These are phyloP conservation scores for Dalbergia oliveri DNA, from an alignment of 306 rosid species.

Conservation along the genomic window DNA sequence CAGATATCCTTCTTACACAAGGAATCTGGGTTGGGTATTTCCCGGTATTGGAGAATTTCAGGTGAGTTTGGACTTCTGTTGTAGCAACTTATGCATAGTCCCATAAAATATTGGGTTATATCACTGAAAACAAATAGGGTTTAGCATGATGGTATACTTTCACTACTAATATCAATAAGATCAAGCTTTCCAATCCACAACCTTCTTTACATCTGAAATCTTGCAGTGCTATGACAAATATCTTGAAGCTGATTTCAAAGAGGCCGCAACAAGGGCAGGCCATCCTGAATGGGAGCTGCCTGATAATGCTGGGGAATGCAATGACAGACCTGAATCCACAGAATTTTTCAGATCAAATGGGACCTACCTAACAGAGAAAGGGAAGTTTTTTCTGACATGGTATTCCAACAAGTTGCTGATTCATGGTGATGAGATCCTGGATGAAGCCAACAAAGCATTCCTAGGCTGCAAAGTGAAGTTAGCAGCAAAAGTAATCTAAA, in stretches of 20 bases:
- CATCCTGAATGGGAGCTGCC: slow-evolving; percentile 92
- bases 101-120: neutral
- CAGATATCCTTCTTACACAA: slow-evolving; percentile 82
- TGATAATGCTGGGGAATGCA: slow-evolving; percentile 76
- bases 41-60: slow-evolving; percentile 98
- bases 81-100: neutral
- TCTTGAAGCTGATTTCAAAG: slow-evolving; percentile 77
- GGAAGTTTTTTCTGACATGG: slow-evolving; percentile 89
- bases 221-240: slow-evolving; percentile 89
- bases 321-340: slow-evolving; percentile 75
- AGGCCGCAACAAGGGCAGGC: slow-evolving; percentile 65
- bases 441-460: slow-evolving; percentile 82
- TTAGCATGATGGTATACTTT: neutral
- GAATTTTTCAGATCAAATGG: slow-evolving; percentile 77
- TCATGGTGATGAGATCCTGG: slow-evolving; percentile 88
- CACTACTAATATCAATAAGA: neutral
- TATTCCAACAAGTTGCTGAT: slow-evolving; percentile 78
- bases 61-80: slow-evolving; percentile 56
- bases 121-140: slow-evolving; percentile 4
- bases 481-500: slow-evolving; percentile 81
- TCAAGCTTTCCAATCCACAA: neutral
- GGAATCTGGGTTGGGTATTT: slow-evolving; percentile 75
- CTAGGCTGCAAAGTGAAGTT: slow-evolving; percentile 78
- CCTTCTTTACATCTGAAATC: slow-evolving; percentile 3
- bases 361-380: slow-evolving; percentile 70